Evolutionary conservation across 1,139 yeast species (phyloP), one percentile per base, ranked within the genome.

Genomic region (Magnusiomyces magnusii): DNA sequence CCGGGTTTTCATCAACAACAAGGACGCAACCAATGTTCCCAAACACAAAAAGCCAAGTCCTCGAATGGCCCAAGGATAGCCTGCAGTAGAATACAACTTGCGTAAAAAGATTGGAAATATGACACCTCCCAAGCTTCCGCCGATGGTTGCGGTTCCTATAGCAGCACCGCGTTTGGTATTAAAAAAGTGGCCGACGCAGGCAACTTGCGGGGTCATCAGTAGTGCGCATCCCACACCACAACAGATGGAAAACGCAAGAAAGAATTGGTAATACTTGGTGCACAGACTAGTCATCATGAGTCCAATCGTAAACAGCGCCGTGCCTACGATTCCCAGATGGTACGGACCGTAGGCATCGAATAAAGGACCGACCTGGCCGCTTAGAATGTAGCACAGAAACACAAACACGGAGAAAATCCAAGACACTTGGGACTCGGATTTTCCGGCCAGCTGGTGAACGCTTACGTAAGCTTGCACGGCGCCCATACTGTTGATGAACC

Each of bases 151-250:
- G 2, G 82, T 66, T 0, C 86, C 83, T 49, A 80, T 69, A 0
- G 86, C 87, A 51, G 78, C 69, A 0, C 83, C 88, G 59, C 88
- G 72, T 61, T 76, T 78, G 54, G 68, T 75, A 65, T 77, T 74
- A 65, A 83, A 86, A 83, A 85, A 85, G 66, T 84, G 88, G 27
- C 86, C 79, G 31, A 84, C 73, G 0, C 79, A 80, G 0, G 88
- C 84, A 19, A 85, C 75, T 51, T 81, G 72, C 0, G 89, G 87
- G 2, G 81, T 79, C 76, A 83, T 80, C 17, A 84, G 76, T 56
- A 85, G 66, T 3, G 87, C 78, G 3, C 82, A 76, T 0, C 86
- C 86, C 3, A 82, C 59, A 0, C 88, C 90, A 1, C 83, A 77
- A 17, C 80, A 69, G 1, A 83, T 68, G 13, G 86, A 80, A 68